Evolutionary conservation across 371 early-diverging fungal genomes (phyloP).

Genomic region (Thermomucor indicae-seudaticae): DNA sequence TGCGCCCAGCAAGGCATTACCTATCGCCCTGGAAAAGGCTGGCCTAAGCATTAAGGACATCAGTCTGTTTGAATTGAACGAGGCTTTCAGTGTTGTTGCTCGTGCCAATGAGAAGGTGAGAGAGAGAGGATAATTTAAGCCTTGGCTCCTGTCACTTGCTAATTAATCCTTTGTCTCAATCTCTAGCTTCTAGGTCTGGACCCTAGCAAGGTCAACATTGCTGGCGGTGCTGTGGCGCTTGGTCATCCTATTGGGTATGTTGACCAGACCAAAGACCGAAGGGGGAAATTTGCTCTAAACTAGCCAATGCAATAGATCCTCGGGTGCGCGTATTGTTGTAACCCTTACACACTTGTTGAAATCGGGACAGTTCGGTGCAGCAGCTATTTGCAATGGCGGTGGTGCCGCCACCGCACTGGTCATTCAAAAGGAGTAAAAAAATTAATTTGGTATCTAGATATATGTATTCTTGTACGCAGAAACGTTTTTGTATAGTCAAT

Average conservation of each 20-base stretch:
- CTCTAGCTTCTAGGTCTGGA: constrained; percentile 71
- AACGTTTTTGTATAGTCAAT: background rate
- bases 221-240: constrained; percentile 90
- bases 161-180: constrained; percentile 3
- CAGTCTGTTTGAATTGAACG: constrained; percentile 87
- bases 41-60: constrained; percentile 73
- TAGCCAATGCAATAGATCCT: constrained; percentile 42
- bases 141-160: background rate
- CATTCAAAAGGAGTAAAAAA: constrained; percentile 62
- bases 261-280: no score
- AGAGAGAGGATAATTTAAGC: background rate
- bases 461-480: background rate
- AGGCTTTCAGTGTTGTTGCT: constrained; percentile 92
- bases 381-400: constrained; percentile 92
- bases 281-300: background rate
- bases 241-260: constrained; percentile 90
- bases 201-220: constrained; percentile 73
- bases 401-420: constrained; percentile 87
- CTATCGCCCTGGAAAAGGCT: constrained; percentile 80
- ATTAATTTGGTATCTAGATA: background rate
- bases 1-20: constrained; percentile 92
- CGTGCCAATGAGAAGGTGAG: constrained; percentile 70
- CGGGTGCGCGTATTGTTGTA: constrained; percentile 87
- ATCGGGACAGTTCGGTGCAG: constrained; percentile 77
- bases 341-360: constrained; percentile 81